phyloP scores from a whole-genome alignment of 2,329 filamentous ascomycete genomes.

The Pseudogymnoascus sp. region DNA sequence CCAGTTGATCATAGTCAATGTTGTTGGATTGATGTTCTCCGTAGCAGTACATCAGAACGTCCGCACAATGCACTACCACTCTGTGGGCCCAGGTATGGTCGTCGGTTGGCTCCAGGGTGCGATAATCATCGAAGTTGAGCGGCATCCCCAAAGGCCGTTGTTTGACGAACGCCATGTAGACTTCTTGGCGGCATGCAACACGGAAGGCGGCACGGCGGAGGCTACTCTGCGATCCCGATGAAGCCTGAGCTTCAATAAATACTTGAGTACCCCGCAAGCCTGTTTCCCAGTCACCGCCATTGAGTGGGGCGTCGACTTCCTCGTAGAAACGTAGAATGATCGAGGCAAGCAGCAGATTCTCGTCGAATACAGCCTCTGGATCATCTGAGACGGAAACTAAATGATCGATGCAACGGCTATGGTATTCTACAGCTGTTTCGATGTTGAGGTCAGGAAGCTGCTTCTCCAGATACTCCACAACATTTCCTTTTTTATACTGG shows the following conservation, averaged over 20 bases:
- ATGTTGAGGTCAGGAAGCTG: constrained; percentile 26
- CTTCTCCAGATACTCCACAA: constrained; percentile 19
- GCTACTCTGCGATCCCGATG: constrained; percentile 26
- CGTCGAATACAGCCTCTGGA: constrained; percentile 31
- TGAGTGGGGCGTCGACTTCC: constrained; percentile 30
- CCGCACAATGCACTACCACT: constrained; percentile 18
- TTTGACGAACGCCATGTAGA: constrained; percentile 39
- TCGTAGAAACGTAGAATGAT: constrained; percentile 35
- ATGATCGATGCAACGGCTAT: constrained; percentile 35
- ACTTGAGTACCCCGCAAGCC: constrained; percentile 19
- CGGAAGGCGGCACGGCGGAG: constrained; percentile 40
- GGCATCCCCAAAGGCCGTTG: constrained; percentile 33
- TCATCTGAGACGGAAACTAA: constrained; percentile 33
- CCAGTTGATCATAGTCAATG: constrained; percentile 14
- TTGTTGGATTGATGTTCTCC: constrained; percentile 14
- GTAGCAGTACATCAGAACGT: constrained; percentile 21
- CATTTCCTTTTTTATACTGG: constrained; percentile 22
- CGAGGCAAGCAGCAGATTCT: constrained; percentile 32
- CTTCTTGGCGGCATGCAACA: constrained; percentile 42
- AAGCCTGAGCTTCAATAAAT: constrained; percentile 24
- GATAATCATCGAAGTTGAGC: constrained; percentile 28
- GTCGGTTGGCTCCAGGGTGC: constrained; percentile 17
- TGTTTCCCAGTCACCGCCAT: constrained; percentile 19
- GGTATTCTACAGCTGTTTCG: constrained; percentile 34
- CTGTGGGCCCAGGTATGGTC: constrained; percentile 21